Evolutionary conservation across 176 grass and related monocot genomes (phyloP).

Genomic region (Oryza nivara): DNA sequence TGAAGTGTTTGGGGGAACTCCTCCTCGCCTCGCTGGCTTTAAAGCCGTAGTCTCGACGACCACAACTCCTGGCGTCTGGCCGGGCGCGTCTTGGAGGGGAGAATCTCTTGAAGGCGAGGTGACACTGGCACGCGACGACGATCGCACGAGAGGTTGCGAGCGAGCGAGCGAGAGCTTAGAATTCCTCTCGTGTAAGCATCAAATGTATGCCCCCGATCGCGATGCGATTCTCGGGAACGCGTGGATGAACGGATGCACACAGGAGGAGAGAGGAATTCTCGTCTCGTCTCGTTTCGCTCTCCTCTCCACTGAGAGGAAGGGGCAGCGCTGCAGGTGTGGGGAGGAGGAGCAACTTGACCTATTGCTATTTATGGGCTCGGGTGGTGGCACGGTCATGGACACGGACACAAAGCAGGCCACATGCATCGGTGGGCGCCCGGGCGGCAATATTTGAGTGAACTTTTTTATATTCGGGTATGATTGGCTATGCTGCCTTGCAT

Average conservation of each 20-base stretch:
- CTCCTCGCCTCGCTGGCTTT: conserved; percentile 9
- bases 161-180: neutral
- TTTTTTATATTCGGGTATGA: neutral
- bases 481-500: neutral
- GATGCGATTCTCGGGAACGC: conserved; percentile 30
- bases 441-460: neutral
- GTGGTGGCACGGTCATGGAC: conserved; percentile 41
- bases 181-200: conserved; percentile 43
- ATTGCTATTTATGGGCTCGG: conserved; percentile 44
- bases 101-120: conserved; percentile 38
- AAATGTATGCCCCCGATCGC: neutral
- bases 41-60: conserved; percentile 9
- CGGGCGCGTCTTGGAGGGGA: conserved; percentile 13
- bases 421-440: conserved; percentile 24
- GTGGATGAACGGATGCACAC: neutral
- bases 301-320: neutral
- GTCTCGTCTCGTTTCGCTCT: neutral
- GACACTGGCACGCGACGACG: conserved; percentile 12
- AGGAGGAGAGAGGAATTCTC: neutral
- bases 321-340: neutral
- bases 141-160: neutral
- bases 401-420: conserved; percentile 31
- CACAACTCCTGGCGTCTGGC: neutral
- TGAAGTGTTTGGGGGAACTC: conserved; percentile 89
- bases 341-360: conserved; percentile 27